phyloP scores from a whole-genome alignment of 352 stramenopile species.

The Globisporangium apiculatum region DNA sequence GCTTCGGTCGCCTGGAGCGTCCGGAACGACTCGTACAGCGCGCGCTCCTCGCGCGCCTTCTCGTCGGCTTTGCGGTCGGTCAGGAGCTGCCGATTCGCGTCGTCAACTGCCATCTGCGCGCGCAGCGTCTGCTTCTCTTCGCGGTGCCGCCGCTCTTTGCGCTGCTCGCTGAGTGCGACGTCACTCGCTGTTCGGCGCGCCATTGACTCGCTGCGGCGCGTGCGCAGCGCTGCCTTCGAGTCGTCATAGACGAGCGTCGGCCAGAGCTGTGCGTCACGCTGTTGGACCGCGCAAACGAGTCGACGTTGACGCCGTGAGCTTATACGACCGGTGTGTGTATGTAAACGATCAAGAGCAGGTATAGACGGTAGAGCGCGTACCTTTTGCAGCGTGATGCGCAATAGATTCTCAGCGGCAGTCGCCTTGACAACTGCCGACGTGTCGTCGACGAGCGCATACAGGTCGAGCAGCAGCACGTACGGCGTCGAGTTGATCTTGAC shows the following conservation, averaged over 20 bases:
- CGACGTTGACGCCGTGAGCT: not conserved
- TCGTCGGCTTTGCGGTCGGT: constrained; percentile 68
- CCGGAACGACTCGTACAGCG: constrained; percentile 73
- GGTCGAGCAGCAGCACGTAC: constrained; percentile 71
- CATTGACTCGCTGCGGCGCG: constrained; percentile 55
- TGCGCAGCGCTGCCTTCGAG: constrained; percentile 26
- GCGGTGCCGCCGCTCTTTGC: constrained; percentile 44
- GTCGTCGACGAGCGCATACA: constrained; percentile 52
- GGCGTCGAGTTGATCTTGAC: constrained; percentile 74
- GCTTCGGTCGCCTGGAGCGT: constrained; percentile 23
- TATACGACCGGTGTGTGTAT: not conserved
- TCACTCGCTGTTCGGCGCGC: constrained; percentile 42
- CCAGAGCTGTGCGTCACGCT: constrained; percentile 27
- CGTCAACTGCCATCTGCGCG: constrained; percentile 77
- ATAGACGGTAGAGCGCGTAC: constrained; percentile 1
- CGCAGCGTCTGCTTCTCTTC: constrained; percentile 73
- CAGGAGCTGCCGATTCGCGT: constrained; percentile 66
- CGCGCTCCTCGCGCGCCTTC: constrained; percentile 66
- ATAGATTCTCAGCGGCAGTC: constrained; percentile 23
- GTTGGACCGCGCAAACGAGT: not conserved
- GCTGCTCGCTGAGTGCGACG: constrained; percentile 28
- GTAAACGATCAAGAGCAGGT: not conserved
- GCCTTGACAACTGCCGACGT: constrained; percentile 38
- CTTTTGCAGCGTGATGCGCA: constrained; percentile 51
- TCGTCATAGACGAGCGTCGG: constrained; percentile 27